phyloP scores from a whole-genome alignment of 345 rosid species.

The Excoecaria agallocha region DNA sequence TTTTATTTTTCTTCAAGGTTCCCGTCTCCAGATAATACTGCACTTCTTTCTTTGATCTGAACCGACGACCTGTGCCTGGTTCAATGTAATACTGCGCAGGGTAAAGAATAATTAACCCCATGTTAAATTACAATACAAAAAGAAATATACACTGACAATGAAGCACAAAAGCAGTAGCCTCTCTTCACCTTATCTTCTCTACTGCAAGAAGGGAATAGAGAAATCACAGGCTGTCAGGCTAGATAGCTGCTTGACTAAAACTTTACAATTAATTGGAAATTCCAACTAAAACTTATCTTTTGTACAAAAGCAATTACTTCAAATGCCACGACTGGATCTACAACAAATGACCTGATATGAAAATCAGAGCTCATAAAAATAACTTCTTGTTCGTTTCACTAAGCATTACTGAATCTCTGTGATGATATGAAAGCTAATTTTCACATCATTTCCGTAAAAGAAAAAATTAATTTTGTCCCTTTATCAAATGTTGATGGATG shows the following conservation, averaged over 20 bases:
- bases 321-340: background rate
- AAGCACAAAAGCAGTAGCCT: background rate
- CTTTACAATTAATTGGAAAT: background rate
- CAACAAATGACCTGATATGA: background rate
- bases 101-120: background rate
- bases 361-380: background rate
- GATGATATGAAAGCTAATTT: background rate
- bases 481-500: background rate
- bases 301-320: background rate
- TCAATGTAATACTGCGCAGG: conserved; percentile 45
- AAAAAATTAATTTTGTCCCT: background rate
- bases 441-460: background rate
- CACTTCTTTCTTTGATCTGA: conserved; percentile 53
- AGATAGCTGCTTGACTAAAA: background rate
- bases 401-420: background rate
- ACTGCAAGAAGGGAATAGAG: background rate
- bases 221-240: background rate
- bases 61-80: conserved; percentile 31
- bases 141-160: background rate
- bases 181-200: background rate
- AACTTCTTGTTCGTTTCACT: too few species aligned
- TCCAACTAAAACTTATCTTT: too few species aligned
- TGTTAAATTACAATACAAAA: background rate
- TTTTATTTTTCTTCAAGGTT: conserved; percentile 28
- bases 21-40: conserved; percentile 46